A percentile compares a stretch with the other conserved stretches of the same genome.
Evolutionary conservation across 192 early-diverging fungal genomes (phyloP).

Genomic region (Dissophora globulifera): DNA sequence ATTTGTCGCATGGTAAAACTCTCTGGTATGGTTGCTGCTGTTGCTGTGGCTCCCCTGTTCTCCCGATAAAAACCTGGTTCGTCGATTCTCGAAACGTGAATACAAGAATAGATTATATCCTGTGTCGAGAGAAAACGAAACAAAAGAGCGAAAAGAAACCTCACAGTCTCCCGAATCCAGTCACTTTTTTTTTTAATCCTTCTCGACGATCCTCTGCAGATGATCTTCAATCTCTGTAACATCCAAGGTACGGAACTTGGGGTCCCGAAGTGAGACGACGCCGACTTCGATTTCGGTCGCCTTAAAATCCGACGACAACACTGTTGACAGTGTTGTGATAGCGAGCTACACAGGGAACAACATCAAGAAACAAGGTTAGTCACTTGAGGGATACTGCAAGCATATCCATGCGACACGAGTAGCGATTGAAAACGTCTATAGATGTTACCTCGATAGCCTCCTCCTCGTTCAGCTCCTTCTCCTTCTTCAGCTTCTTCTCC

Average conservation of each 20-base stretch:
- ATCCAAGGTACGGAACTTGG: slow-evolving; percentile 81
- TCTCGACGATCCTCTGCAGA: slow-evolving; percentile 87
- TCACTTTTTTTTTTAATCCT: slow-evolving; percentile 77
- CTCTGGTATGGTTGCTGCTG: neutral
- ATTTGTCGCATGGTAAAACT: neutral
- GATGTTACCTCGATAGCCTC: slow-evolving; percentile 89
- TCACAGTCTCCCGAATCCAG: neutral
- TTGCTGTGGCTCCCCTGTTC: neutral
- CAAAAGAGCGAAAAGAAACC: neutral
- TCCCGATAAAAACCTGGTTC: too few relatives aligned
- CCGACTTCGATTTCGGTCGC: slow-evolving; percentile 96
- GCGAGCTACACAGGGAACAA: too few relatives aligned
- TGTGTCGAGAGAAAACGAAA: neutral
- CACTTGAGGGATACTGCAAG: too few relatives aligned
- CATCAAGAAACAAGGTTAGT: too few relatives aligned
- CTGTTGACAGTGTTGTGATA: slow-evolving; percentile 91
- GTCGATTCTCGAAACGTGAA: too few relatives aligned
- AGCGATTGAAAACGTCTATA: neutral
- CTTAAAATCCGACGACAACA: slow-evolving; percentile 96
- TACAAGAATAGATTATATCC: too few relatives aligned
- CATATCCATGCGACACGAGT: too few relatives aligned
- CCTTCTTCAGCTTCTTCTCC: slow-evolving; percentile 98
- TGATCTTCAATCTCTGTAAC: slow-evolving; percentile 89
- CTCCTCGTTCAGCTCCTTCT: slow-evolving; percentile 78
- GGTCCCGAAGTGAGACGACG: slow-evolving; percentile 79